Base-by-base conservation (phyloP, 1,284 basidiomycete genomes). In the Somion occarium region DNA sequence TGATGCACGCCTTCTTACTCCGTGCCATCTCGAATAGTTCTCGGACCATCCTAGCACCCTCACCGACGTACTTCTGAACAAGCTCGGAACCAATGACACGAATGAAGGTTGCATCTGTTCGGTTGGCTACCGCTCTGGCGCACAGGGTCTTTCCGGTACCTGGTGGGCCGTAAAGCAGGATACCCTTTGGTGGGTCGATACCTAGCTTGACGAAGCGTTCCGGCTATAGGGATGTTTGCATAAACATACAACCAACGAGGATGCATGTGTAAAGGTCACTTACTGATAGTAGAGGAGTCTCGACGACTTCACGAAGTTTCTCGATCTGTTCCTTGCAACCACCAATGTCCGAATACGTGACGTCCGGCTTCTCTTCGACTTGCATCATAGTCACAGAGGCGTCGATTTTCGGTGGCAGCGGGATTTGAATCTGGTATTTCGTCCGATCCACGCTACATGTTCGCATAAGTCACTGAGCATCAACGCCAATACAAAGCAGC, bases 341-440 rank as follows among this genome's bases (percentile, higher is more conserved):
- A 59, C 97, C 97, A 51, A 99, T 83, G 64, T 99, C 97, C 7
- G 94, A 93, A 68, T 99, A 99, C 2, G 96, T 98, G 46, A 99
- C 93, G 63, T 98, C 96, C 1, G 96, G 96, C 69, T 98, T 96
- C 73, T 99, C 96, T 69, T 99, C 96, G 43, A 99, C 96, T 71
- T 99, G 96, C 97, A 99, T 99, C 96, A 99, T 98, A 13, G 97
- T 99, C 3, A 99, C 97, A 0, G 94, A 97, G 2, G 97, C 94
- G 69, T 99, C 97, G 60, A 99, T 99, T 75, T 97, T 98, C 37
- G 97, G 97, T 41, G 97, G 97, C n/a, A 99, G 73, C n/a, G 97
- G 97, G 58, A 99, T 98, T 73, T 98, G 93, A 59, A 99, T 99
- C 70, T 98, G 95, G 69, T 99, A 99, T 70, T 98, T 98, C 61